Evolutionary conservation across 1,284 basidiomycete species (phyloP).

Genomic region (Porogramme epimiltina): DNA sequence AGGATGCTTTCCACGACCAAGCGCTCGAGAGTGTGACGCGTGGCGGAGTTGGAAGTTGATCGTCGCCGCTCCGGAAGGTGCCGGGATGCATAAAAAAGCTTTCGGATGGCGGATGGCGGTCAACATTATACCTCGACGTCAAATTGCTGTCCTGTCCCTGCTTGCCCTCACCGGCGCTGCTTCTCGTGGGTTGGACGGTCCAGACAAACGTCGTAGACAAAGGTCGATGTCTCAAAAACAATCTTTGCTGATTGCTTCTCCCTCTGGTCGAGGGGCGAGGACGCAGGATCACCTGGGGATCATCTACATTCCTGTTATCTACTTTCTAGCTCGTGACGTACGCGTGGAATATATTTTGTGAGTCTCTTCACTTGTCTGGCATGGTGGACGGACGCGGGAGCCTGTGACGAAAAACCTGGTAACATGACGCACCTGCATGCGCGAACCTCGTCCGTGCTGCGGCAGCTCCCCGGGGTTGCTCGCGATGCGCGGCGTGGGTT

Average conservation of each 20-base stretch:
- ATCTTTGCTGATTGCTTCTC: conserved; percentile 86
- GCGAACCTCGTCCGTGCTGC: conserved; percentile 12
- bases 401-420: conserved; percentile 85
- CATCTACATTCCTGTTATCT: conserved; percentile 50
- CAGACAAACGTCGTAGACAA: conserved; percentile 86
- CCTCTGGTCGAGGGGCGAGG: conserved; percentile 84
- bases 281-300: conserved; percentile 88
- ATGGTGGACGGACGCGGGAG: conserved; percentile 7
- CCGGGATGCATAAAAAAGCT: conserved; percentile 22
- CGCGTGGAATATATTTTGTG: conserved; percentile 26
- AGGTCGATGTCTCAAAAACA: conserved; percentile 76
- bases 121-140: conserved; percentile 48
- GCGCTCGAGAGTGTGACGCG: conserved; percentile 2
- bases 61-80: conserved; percentile 19
- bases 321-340: too few species aligned
- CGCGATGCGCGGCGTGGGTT: conserved; percentile 1
- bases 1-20: background rate
- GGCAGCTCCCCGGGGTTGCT: conserved; percentile 3
- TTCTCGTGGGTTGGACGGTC: conserved; percentile 66
- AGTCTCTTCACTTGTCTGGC: conserved; percentile 29
- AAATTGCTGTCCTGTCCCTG: conserved; percentile 78
- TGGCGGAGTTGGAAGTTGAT: conserved; percentile 23
- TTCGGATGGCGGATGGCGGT: background rate
- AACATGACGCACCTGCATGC: conserved; percentile 72
- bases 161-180: conserved; percentile 39